A percentile compares a stretch with the other conserved stretches of the same genome.
phyloP scores from a whole-genome alignment of 768 basidiomycete genomes.

The Fistulinella prunicolor region DNA sequence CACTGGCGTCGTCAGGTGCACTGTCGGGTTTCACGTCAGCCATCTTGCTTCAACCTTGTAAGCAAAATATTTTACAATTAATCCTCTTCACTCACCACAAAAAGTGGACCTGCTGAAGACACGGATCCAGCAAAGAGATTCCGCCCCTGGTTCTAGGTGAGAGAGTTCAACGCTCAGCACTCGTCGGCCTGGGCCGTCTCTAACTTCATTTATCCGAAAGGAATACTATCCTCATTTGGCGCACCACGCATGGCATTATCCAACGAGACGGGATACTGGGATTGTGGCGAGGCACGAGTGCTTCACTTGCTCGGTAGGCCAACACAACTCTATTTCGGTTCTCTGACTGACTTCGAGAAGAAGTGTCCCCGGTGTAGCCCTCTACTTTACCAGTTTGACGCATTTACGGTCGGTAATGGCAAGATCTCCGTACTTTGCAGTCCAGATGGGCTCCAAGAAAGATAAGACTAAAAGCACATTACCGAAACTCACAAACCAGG shows the following conservation, averaged over 20 bases:
- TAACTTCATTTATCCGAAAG: slow-evolving; percentile 16
- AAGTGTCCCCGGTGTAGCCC: slow-evolving; percentile 89
- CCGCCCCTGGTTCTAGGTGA: slow-evolving; percentile 37
- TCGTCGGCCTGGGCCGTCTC: too few species aligned
- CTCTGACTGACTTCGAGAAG: slow-evolving; percentile 37
- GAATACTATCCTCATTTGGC: slow-evolving; percentile 43
- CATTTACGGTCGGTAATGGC: slow-evolving; percentile 79
- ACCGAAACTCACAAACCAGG: slow-evolving; percentile 67
- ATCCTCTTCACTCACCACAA: background rate
- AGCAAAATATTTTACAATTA: slow-evolving; percentile 18
- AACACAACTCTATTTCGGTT: background rate
- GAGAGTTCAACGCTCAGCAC: too few species aligned
- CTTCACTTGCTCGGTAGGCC: slow-evolving; percentile 68
- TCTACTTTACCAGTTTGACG: slow-evolving; percentile 87
- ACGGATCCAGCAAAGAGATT: slow-evolving; percentile 81
- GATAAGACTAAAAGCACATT: slow-evolving; percentile 48
- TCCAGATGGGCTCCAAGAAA: slow-evolving; percentile 13
- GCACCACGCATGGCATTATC: slow-evolving; percentile 56
- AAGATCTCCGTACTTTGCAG: slow-evolving; percentile 64
- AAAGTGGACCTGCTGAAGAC: slow-evolving; percentile 90
- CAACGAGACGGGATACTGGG: slow-evolving; percentile 61
- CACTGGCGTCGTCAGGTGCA: slow-evolving; percentile 47
- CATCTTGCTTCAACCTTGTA: slow-evolving; percentile 73
- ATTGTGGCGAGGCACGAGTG: slow-evolving; percentile 85
- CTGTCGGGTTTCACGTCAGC: slow-evolving; percentile 77